Evolutionary conservation across 2,329 filamentous ascomycete genomes (phyloP).

Genomic region (Apiospora aurea): DNA sequence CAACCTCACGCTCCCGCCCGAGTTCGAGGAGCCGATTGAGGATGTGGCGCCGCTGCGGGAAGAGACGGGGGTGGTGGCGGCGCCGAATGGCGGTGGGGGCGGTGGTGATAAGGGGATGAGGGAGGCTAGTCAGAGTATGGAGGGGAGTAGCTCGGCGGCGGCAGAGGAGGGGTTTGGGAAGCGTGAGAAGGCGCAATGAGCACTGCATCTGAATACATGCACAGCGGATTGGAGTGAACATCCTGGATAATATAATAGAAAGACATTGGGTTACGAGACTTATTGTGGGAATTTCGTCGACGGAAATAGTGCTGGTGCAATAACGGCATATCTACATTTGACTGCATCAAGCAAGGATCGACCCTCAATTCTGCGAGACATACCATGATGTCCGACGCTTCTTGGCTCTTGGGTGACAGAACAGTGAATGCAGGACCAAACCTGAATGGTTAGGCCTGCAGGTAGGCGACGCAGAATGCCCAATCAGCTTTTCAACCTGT

Average conservation of each 20-base stretch:
- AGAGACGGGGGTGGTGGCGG: neutral
- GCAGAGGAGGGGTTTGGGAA: neutral
- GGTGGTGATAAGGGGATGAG: neutral
- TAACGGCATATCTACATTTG: neutral
- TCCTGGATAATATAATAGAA: neutral
- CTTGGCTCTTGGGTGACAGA: neutral
- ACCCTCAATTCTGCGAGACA: neutral
- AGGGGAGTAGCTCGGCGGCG: neutral
- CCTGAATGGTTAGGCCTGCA: too few species aligned
- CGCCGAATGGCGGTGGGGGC: neutral
- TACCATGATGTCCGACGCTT: neutral
- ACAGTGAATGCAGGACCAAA: too few species aligned
- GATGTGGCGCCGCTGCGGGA: slow-evolving; percentile 43
- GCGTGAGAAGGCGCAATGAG: slow-evolving; percentile 11
- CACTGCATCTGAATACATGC: neutral
- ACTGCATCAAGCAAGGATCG: too few species aligned
- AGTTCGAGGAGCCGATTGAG: slow-evolving; percentile 73
- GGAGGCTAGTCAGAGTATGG: neutral
- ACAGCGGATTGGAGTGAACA: neutral
- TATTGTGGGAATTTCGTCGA: neutral
- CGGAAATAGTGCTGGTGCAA: neutral
- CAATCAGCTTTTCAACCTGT: too few species aligned
- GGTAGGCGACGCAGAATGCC: too few species aligned
- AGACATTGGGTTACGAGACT: neutral
- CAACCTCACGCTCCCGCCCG: slow-evolving; percentile 76